Conservation (phyloP, 2,329 filamentous ascomycete species). For the Aureobasidium melanogenum region DNA sequence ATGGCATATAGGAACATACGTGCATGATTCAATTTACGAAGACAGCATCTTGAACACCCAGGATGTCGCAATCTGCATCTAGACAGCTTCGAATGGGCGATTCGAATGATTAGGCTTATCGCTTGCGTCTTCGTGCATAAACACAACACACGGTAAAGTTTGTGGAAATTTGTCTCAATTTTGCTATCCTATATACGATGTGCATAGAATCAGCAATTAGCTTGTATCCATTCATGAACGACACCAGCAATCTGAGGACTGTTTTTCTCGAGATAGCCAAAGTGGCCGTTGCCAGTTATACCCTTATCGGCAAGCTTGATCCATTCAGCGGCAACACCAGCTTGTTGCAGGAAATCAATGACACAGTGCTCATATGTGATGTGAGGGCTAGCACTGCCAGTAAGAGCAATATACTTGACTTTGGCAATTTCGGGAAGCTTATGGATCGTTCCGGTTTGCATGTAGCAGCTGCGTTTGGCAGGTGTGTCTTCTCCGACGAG, state of each 20-base stretch:
- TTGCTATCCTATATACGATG: no score
- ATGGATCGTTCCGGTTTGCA: constrained; percentile 33
- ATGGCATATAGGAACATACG: no score
- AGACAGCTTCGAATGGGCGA: no score
- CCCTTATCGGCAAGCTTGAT: constrained; percentile 35
- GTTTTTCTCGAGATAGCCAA: constrained; percentile 47
- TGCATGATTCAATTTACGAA: no score
- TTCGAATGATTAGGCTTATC: no score
- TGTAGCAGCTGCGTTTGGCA: constrained; percentile 27
- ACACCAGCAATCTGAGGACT: constrained; percentile 34
- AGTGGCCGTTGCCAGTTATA: constrained; percentile 47
- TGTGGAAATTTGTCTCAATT: no score
- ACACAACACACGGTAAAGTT: no score
- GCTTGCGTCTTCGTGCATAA: no score
- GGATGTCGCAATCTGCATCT: no score
- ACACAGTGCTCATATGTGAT: constrained; percentile 47
- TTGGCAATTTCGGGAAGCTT: constrained; percentile 40
- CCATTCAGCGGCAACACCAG: constrained; percentile 38
- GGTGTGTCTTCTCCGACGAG: constrained; percentile 21
- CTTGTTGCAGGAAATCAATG: constrained; percentile 43
- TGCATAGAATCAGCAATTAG: background rate
- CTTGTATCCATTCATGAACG: constrained; percentile 20
- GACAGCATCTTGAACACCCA: no score
- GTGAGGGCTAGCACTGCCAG: constrained; percentile 46
- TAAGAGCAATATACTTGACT: constrained; percentile 43